phyloP scores from a whole-genome alignment of 1,139 yeast genomes.

The Yamadazyma jaroonii region DNA sequence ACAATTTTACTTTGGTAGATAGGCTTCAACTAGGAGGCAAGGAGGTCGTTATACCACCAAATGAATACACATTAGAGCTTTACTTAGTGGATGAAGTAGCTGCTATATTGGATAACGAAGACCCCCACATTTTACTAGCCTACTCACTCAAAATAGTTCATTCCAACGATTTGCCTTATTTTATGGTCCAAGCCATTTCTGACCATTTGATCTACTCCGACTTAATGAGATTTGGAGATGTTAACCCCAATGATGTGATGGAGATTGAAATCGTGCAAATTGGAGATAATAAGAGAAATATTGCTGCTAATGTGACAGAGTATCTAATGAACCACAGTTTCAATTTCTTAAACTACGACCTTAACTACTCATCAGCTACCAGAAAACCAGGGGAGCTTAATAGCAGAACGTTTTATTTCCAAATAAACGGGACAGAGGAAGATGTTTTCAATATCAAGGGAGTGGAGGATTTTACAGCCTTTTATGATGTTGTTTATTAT shows the following conservation, averaged over 20 bases:
- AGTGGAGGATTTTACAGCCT: background rate
- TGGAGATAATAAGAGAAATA: background rate
- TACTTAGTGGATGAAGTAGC: constrained; percentile 28
- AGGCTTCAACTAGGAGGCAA: constrained; percentile 1
- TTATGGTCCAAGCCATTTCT: constrained; percentile 32
- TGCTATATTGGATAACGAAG: constrained; percentile 35
- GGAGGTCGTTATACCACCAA: background rate
- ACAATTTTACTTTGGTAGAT: constrained; percentile 4
- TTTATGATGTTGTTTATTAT: background rate
- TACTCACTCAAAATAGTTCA: constrained; percentile 30
- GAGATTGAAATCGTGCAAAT: constrained; percentile 3
- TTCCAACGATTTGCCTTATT: constrained; percentile 42
- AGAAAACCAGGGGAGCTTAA: too few relatives aligned
- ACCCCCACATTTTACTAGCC: constrained; percentile 37
- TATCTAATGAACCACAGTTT: constrained; percentile 3
- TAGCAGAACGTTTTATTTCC: background rate
- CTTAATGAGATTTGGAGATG: constrained; percentile 1
- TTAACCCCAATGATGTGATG: background rate
- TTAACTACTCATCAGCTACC: constrained; percentile 1
- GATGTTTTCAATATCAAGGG: background rate
- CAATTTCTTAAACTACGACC: constrained; percentile 5
- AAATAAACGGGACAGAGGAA: background rate
- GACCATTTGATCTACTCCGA: constrained; percentile 25
- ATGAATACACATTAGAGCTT: constrained; percentile 27
- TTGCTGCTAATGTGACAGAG: background rate